Evolutionary conservation across 2,329 filamentous ascomycete genomes (phyloP), one percentile per base, ranked within the genome.

Genomic region (Elsinoe batatas): DNA sequence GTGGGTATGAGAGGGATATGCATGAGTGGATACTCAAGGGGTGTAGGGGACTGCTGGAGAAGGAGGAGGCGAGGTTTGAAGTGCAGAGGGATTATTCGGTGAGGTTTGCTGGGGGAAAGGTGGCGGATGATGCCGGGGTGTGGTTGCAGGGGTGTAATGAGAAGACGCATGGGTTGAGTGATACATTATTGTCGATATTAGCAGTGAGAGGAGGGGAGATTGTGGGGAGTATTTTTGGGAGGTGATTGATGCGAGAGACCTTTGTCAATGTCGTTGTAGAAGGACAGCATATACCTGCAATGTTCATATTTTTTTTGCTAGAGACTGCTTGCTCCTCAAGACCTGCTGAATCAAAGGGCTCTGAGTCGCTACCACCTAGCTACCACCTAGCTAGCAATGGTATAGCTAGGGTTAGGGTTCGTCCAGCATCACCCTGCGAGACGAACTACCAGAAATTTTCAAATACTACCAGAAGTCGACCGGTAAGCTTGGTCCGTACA

Each of bases 141-240:
- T 97, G 88, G 85, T 76, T 97, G 63, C 93, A 97, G 69, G 91
- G 91, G 32, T 96, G 91, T 74, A 94, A 90, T 68, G 91, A 97
- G 75, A 82, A 79, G 59, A 95, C 90, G 33, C 91, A 97, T 70
- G 91, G 91, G 58, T 49, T 61, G 42, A 69, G 68, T 22, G 69
- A 70, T 57, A 66, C 68, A 1, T 57, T 71, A 46, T 61, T 71
- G 17, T 69, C 67, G 5, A 66, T 71, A 18, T 62, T 70, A 12
- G 67, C 68, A 4, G 63, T 63, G 11, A 59, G 69, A 51, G 67
- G 67, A 13, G 68, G 68, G 13, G 68, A 70, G 57, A 66, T 71
- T 63, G 68, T 71, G 6, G 58, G 67, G 32, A 67, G 61, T 49
- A 68, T 71, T 36, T 70, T 71, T 53, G 67, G 67, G 18, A 42